Conservation (phyloP, 2,329 filamentous ascomycete genomes). For the Aphanoascus verrucosus region DNA sequence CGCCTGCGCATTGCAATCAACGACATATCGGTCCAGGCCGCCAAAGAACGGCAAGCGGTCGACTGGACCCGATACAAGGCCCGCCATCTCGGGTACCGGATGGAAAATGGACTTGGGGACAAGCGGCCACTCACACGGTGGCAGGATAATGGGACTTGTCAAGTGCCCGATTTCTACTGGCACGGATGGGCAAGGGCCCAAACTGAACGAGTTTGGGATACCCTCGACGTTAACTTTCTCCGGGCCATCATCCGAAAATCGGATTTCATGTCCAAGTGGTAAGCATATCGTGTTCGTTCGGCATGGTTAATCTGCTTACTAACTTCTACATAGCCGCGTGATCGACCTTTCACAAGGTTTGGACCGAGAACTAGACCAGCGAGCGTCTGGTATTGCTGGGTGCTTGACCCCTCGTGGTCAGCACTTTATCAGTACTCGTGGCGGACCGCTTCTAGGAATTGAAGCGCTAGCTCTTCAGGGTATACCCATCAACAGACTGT, state of each 20-base stretch:
- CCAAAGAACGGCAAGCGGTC: slow-evolving; percentile 21
- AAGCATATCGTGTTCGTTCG: slow-evolving; percentile 12
- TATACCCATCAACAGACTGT: slow-evolving; percentile 51
- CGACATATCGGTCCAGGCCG: slow-evolving; percentile 32
- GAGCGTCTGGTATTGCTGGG: slow-evolving; percentile 47
- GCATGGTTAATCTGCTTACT: not conserved
- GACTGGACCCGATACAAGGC: slow-evolving; percentile 41
- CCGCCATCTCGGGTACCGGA: slow-evolving; percentile 49
- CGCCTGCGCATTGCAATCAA: slow-evolving; percentile 43
- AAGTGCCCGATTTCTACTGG: slow-evolving; percentile 48
- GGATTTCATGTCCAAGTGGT: slow-evolving; percentile 51
- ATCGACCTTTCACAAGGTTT: slow-evolving; percentile 65
- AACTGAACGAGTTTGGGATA: slow-evolving; percentile 53
- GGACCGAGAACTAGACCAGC: slow-evolving; percentile 45
- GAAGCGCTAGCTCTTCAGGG: slow-evolving; percentile 59
- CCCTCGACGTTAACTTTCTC: slow-evolving; percentile 53
- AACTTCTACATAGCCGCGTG: slow-evolving; percentile 23
- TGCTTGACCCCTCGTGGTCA: slow-evolving; percentile 60
- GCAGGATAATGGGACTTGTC: slow-evolving; percentile 44
- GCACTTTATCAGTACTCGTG: slow-evolving; percentile 50
- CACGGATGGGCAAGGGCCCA: slow-evolving; percentile 41
- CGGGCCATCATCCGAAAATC: slow-evolving; percentile 40
- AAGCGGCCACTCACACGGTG: slow-evolving; percentile 51
- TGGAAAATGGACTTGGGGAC: slow-evolving; percentile 41
- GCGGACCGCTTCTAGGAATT: slow-evolving; percentile 50